Evolutionary conservation across 2,329 filamentous ascomycete genomes (phyloP), one percentile per base, ranked within the genome.

Genomic region (Colletotrichum coccodes): DNA sequence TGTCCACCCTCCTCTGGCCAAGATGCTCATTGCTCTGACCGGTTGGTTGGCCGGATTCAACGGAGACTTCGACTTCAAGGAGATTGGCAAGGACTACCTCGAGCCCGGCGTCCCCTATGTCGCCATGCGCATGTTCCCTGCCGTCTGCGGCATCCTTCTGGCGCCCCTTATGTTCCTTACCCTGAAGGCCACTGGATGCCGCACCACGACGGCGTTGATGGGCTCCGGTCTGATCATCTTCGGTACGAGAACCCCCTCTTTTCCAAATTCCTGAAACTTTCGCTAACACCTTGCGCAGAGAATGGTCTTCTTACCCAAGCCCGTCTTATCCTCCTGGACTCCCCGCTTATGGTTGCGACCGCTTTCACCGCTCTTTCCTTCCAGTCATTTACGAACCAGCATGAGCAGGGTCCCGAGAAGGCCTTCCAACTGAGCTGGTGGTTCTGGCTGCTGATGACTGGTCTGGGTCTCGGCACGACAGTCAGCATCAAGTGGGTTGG

Each of bases 401-500:
- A 99, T 75, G 96, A 99, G 79, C 91, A 94, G 75, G 96, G 96
- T 23, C 95, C 95, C 11, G 85, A 89, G 18, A 93, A 94, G 81
- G 95, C 96, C 23, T 99, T 99, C 83, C 86, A 91, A 73, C 88
- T 92, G 9, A 91, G 90, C 76, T 99, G 96, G 96, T 99, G 96
- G 96, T 98, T 98, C 84, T 99, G 96, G 95, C 88, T 99, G 62
- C 87, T 88, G 65, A 90, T 94, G 78, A 97, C 93, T 50, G 96
- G 96, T 74, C 83, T 99, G 49, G 93, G 92, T 42, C 86, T 99
- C 58, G 96, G 96, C 71, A 91, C 95, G 58, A 98, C 96, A 8
- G 89, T 91, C 71, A 98, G 95, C 83, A 95, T 98, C 76, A 99
- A 99, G 85, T 99, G 96, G 96, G 96, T 99, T 77, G 96, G 96